These are phyloP conservation scores for Salicornia ramosissima DNA, from an alignment of 148 eudicot species.

Conservation along the genomic window DNA sequence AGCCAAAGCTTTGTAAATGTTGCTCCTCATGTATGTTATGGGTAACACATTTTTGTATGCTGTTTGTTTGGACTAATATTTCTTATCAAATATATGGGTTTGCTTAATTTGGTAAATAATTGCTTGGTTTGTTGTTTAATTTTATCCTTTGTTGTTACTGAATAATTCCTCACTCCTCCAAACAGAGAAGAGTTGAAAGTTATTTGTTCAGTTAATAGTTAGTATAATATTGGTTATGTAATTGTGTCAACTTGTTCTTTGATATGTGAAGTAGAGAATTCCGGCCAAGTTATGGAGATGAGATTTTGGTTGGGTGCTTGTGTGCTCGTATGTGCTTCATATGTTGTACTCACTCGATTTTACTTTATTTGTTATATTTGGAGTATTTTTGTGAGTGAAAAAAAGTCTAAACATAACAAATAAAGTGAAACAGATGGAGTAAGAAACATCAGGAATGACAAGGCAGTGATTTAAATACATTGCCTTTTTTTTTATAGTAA, in stretches of 20 bases:
- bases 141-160: not conserved
- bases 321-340: too few relatives aligned
- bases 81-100: not conserved
- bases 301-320: too few relatives aligned
- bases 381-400: too few relatives aligned
- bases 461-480: too few relatives aligned
- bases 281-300: too few relatives aligned
- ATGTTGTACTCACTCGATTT: too few relatives aligned
- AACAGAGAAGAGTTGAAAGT: slow-evolving; percentile 5
- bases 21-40: slow-evolving; percentile 8
- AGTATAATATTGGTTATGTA: not conserved
- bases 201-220: not conserved
- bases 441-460: too few relatives aligned
- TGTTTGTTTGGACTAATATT: slow-evolving; percentile 13
- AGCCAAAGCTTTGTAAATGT: slow-evolving; percentile 7
- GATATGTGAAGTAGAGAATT: not conserved
- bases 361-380: too few relatives aligned
- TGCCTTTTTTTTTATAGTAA: too few relatives aligned
- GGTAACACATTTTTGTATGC: slow-evolving; percentile 10
- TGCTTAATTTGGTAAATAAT: slow-evolving; percentile 9
- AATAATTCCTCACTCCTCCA: slow-evolving; percentile 7
- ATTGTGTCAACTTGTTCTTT: not conserved
- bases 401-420: too few relatives aligned
- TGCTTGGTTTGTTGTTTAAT: not conserved
- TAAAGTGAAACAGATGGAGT: too few relatives aligned